Percentiles rank a stretch among this genome's conserved stretches.
phyloP scores from a whole-genome alignment of 768 basidiomycete genomes.

The Kwoniella mangroviensis region DNA sequence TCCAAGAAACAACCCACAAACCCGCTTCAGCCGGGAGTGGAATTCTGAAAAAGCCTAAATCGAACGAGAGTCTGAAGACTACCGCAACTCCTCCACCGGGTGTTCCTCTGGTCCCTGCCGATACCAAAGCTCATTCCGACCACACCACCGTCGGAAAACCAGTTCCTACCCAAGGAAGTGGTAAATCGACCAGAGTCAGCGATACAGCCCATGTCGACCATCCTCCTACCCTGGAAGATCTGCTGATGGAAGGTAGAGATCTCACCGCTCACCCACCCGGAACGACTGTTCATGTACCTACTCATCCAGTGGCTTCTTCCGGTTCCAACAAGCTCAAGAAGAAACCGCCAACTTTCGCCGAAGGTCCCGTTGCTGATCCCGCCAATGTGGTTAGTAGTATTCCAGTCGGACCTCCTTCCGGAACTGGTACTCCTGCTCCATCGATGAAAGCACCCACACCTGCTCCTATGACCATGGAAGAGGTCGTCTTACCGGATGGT shows the following conservation, averaged over 20 bases:
- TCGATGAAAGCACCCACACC: constrained; percentile 1
- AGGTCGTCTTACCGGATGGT: constrained; percentile 47
- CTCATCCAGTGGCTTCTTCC: constrained; percentile 9
- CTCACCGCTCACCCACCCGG: constrained; percentile 17
- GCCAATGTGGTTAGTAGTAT: neutral
- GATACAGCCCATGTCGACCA: constrained; percentile 32
- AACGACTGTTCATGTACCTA: constrained; percentile 13
- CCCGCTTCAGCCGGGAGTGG: constrained; percentile 9
- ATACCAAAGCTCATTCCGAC: constrained; percentile 21
- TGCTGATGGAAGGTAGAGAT: constrained; percentile 18
- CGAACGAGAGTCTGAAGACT: constrained; percentile 27
- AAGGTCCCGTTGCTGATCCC: constrained; percentile 9
- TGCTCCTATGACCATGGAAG: constrained; percentile 21
- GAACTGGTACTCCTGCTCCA: constrained; percentile 14
- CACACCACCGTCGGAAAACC: constrained; percentile 21
- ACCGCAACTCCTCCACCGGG: constrained; percentile 11
- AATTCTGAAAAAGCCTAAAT: constrained; percentile 34
- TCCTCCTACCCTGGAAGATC: constrained; percentile 15
- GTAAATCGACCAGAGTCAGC: constrained; percentile 43
- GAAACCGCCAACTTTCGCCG: constrained; percentile 5
- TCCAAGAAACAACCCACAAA: constrained; percentile 6
- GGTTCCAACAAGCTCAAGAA: constrained; percentile 34
- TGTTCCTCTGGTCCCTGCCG: constrained; percentile 23
- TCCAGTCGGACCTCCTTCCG: constrained; percentile 16
- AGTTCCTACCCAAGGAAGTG: constrained; percentile 16